phyloP scores from a whole-genome alignment of 305 asterid species.

The Fraxinus angustifolia region DNA sequence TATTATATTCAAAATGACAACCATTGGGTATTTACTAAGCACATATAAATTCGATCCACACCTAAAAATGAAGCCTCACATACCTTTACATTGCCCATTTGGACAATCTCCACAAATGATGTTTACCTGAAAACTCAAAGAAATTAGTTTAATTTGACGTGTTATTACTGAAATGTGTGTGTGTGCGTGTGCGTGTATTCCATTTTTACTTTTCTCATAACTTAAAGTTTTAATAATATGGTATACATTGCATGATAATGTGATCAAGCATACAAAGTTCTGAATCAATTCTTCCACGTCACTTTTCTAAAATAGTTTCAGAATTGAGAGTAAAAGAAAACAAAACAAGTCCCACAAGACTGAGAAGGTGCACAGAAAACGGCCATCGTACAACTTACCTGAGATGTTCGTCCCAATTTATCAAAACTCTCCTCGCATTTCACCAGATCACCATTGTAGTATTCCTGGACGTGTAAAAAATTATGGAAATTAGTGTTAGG shows the following conservation, averaged over 20 bases:
- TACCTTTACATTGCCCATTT: constrained; percentile 82
- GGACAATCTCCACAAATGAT: constrained; percentile 84
- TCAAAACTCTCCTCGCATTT: constrained; percentile 75
- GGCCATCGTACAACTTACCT: constrained; percentile 49
- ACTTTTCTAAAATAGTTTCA: background rate
- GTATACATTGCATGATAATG: background rate
- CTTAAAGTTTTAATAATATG: background rate
- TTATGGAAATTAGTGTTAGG: background rate
- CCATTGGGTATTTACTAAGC: background rate
- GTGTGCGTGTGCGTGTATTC: background rate
- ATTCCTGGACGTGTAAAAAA: constrained; percentile 49
- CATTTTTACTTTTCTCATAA: background rate
- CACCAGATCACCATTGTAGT: constrained; percentile 68
- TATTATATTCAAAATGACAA: background rate
- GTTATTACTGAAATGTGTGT: background rate
- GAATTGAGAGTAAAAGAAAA: background rate
- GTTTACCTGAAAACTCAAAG: constrained; percentile 57
- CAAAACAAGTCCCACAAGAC: background rate
- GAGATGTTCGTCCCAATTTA: constrained; percentile 90
- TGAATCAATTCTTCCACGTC: constrained; percentile 18
- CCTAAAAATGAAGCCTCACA: constrained; percentile 25
- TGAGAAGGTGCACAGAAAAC: background rate
- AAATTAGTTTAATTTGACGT: constrained; percentile 10
- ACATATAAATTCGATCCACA: background rate
- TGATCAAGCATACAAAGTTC: background rate